Percentiles rank a stretch among this genome's conserved stretches.
These are phyloP conservation scores for Botrytis paeoniae DNA, from an alignment of 2,329 filamentous ascomycete species.

Conservation along the genomic window DNA sequence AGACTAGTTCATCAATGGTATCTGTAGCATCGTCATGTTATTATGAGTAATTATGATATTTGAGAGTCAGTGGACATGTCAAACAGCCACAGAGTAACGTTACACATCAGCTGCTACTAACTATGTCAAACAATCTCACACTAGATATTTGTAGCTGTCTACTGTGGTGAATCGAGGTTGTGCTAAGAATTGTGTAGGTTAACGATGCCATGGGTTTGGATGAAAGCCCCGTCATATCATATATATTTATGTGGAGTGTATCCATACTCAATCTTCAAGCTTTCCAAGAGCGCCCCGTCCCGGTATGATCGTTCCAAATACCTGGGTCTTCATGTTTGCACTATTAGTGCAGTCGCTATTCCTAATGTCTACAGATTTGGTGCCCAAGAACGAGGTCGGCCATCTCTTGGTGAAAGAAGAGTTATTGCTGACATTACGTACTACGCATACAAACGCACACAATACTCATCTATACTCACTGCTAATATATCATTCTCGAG, in stretches of 20 bases:
- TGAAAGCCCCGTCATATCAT: neutral
- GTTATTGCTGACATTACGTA: neutral
- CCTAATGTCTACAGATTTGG: neutral
- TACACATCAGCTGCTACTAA: constrained; percentile 6
- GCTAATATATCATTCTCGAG: neutral
- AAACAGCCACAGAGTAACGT: constrained; percentile 2
- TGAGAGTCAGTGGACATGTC: neutral
- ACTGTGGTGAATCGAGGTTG: neutral
- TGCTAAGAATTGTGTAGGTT: neutral
- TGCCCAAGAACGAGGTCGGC: neutral
- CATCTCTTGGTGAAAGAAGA: neutral
- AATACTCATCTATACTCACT: neutral
- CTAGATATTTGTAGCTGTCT: neutral
- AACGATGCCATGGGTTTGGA: neutral
- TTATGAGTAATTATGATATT: neutral
- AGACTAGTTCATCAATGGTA: neutral
- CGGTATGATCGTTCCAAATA: neutral
- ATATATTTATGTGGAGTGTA: neutral
- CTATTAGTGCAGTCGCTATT: neutral
- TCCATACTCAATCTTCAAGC: neutral
- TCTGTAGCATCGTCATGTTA: neutral
- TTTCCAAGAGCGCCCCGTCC: neutral
- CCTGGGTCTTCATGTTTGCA: neutral
- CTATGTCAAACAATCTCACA: neutral
- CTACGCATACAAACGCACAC: neutral